Evolutionary conservation across 495 filamentous ascomycete genomes (phyloP).

Genomic region (Rostrohypoxylon terebratum): DNA sequence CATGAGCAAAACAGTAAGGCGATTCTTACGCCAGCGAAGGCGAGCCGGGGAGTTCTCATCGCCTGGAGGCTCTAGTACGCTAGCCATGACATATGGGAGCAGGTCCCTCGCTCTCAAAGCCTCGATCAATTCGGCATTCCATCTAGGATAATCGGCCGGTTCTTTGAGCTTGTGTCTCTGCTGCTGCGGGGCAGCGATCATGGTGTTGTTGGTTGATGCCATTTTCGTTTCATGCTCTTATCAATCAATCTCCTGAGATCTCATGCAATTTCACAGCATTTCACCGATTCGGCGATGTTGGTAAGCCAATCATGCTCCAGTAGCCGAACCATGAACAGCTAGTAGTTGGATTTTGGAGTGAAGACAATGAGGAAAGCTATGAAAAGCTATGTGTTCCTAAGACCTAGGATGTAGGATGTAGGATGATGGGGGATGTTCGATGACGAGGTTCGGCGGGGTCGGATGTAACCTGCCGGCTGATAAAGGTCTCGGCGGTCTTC

Average conservation of each 20-base stretch:
- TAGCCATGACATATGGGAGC: conserved; percentile 32
- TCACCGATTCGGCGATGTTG: not conserved
- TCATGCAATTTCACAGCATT: conserved; percentile 4
- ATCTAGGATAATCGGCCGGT: conserved; percentile 28
- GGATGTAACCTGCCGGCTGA: conserved; percentile 29
- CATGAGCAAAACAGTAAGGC: conserved; percentile 30
- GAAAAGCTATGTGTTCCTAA: conserved; percentile 4
- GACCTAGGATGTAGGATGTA: too few species aligned
- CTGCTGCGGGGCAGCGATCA: not conserved
- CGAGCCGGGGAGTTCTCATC: conserved; percentile 15
- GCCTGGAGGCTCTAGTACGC: conserved; percentile 24
- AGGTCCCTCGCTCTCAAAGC: conserved; percentile 22
- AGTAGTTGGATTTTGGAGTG: not conserved
- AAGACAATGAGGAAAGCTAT: not conserved
- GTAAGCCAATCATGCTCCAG: conserved; percentile 2
- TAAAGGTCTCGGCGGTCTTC: conserved; percentile 21
- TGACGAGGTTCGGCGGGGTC: conserved; percentile 31
- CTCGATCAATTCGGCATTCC: conserved; percentile 40
- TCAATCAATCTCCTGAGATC: not conserved
- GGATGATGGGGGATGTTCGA: conserved; percentile 7
- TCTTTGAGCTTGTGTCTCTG: conserved; percentile 21
- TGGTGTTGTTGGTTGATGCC: conserved; percentile 13
- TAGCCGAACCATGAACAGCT: not conserved
- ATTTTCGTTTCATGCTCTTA: conserved; percentile 27
- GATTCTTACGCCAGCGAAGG: conserved; percentile 28